Evolutionary conservation across 495 filamentous ascomycete genomes (phyloP).

Genomic region (Aspergillus bertholletiae): DNA sequence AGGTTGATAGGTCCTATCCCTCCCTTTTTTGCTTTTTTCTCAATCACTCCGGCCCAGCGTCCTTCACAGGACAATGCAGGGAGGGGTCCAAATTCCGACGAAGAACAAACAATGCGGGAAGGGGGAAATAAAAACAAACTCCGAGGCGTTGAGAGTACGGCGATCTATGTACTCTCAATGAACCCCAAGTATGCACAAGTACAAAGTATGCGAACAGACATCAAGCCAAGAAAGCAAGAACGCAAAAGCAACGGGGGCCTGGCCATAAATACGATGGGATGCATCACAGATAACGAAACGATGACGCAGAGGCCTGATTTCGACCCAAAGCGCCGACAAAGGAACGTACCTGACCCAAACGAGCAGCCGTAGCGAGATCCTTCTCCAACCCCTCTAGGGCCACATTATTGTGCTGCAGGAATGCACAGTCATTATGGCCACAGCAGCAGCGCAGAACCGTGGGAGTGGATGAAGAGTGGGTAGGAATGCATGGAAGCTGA

Average conservation of each 20-base stretch:
- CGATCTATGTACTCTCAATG: neutral
- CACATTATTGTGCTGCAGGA: conserved; percentile 72
- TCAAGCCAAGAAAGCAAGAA: neutral
- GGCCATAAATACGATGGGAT: neutral
- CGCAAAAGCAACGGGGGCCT: neutral
- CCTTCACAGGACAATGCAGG: neutral
- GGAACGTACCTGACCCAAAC: conserved; percentile 77
- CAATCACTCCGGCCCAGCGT: neutral
- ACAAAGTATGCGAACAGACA: neutral
- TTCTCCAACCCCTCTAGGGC: conserved; percentile 78
- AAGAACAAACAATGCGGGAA: neutral
- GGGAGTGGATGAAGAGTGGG: conserved; percentile 27
- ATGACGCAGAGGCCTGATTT: neutral
- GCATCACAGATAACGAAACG: neutral
- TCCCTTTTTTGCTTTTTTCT: neutral
- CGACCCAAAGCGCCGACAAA: neutral
- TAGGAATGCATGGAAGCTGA: conserved; percentile 37
- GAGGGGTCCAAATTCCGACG: conserved; percentile 1
- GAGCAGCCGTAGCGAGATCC: conserved; percentile 79
- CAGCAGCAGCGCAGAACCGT: conserved; percentile 69
- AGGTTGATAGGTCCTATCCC: neutral
- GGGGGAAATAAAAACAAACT: neutral
- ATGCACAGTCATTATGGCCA: conserved; percentile 74
- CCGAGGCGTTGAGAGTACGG: neutral
- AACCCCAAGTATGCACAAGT: neutral